phyloP scores from a whole-genome alignment of 805 yeast genomes.

The Zygotorulaspora florentina region DNA sequence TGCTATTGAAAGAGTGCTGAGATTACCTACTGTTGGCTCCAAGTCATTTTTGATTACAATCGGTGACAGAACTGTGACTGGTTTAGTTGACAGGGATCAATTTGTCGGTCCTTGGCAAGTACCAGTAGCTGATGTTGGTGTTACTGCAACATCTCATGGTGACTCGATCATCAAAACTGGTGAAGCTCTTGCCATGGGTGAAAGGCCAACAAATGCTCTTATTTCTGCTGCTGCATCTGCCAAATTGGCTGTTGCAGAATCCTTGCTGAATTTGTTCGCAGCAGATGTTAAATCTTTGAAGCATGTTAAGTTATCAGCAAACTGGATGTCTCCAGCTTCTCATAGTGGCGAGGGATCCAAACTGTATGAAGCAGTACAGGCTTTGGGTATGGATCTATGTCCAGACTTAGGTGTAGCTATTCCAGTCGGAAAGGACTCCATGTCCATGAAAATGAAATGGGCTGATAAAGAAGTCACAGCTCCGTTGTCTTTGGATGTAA shows the following conservation, averaged over 20 bases:
- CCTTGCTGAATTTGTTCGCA: conserved; percentile 80
- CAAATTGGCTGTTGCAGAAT: conserved; percentile 92
- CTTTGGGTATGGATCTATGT: conserved; percentile 89
- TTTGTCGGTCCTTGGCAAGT: conserved; percentile 99
- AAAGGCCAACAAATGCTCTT: conserved; percentile 85
- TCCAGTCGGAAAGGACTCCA: conserved; percentile 98
- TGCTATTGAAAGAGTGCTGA: conserved; percentile 77
- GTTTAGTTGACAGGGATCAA: conserved; percentile 94
- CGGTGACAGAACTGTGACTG: conserved; percentile 97
- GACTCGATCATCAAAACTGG: conserved; percentile 70
- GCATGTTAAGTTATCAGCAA: conserved; percentile 83
- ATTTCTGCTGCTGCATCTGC: conserved; percentile 89
- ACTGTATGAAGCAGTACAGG: conserved; percentile 94
- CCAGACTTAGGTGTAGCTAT: conserved; percentile 87
- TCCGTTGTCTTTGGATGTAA: conserved; percentile 86
- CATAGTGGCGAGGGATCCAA: conserved; percentile 95
- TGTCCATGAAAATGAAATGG: conserved; percentile 99
- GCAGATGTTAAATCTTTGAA: conserved; percentile 78
- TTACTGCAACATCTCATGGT: conserved; percentile 86
- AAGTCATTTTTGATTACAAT: conserved; percentile 94
- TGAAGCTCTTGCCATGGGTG: conserved; percentile 98
- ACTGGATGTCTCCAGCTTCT: conserved; percentile 98
- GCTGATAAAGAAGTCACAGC: conserved; percentile 85
- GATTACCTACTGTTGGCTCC: conserved; percentile 90
- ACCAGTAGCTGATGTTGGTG: conserved; percentile 98